Evolutionary conservation across 2,329 filamentous ascomycete genomes (phyloP).

Genomic region (Rhynchosporium graminicola): DNA sequence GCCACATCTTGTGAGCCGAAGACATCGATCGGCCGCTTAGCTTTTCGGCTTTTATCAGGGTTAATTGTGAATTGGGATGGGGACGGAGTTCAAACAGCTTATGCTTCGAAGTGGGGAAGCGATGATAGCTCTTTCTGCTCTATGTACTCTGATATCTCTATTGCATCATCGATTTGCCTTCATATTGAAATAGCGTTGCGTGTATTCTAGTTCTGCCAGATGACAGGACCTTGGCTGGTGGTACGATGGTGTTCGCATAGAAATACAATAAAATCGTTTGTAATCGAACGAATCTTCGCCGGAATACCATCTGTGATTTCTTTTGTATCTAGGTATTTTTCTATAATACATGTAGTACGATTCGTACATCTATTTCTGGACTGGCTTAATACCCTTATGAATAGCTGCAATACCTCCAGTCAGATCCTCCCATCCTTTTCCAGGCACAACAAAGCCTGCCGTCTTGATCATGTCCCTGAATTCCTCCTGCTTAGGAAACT

Average conservation of each 20-base stretch:
- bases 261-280: conserved; percentile 37
- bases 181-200: conserved; percentile 40
- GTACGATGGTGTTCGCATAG: conserved; percentile 34
- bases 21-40: conserved; percentile 33
- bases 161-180: conserved; percentile 37
- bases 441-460: conserved; percentile 84
- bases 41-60: conserved; percentile 35
- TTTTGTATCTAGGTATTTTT: background rate
- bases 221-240: conserved; percentile 35
- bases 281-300: conserved; percentile 23
- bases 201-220: conserved; percentile 41
- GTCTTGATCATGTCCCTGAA: conserved; percentile 81
- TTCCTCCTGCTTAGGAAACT: conserved; percentile 82
- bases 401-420: conserved; percentile 93
- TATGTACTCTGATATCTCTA: conserved; percentile 40
- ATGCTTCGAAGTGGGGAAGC: conserved; percentile 38
- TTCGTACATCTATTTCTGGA: conserved; percentile 27
- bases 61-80: conserved; percentile 37
- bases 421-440: conserved; percentile 83
- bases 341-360: conserved; percentile 22
- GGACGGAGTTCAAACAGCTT: conserved; percentile 41
- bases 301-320: background rate
- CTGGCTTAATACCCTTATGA: conserved; percentile 91
- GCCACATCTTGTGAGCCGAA: conserved; percentile 36
- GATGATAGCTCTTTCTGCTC: conserved; percentile 41